These are phyloP conservation scores for Brasenia schreberi DNA, from an alignment of 164 flowering plant genomes.

Conservation along the genomic window DNA sequence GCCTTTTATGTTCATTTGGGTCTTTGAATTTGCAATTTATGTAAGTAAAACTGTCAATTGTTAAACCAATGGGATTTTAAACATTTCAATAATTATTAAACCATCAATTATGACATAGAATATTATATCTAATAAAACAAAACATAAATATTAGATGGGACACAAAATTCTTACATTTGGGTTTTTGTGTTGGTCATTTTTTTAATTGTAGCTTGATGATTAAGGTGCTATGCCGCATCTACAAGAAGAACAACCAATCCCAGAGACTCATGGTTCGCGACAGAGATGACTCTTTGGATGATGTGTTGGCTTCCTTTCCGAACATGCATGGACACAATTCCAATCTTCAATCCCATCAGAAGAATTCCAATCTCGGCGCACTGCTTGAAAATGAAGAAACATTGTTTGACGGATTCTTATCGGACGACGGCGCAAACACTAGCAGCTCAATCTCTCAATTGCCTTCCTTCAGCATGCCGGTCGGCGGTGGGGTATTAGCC, in stretches of 20 bases:
- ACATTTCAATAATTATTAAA: too few species aligned
- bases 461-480: constrained; percentile 7
- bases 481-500: background rate
- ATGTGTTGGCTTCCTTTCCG: constrained; percentile 26
- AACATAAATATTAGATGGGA: too few species aligned
- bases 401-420: constrained; percentile 28
- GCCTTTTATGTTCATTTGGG: too few species aligned
- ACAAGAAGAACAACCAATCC: constrained; percentile 63
- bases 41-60: too few species aligned
- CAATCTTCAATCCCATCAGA: constrained; percentile 6
- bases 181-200: too few species aligned
- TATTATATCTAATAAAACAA: too few species aligned
- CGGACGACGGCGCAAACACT: constrained; percentile 10
- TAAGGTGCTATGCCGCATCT: constrained; percentile 95
- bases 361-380: constrained; percentile 4
- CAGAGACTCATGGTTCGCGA: constrained; percentile 43
- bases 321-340: constrained; percentile 5
- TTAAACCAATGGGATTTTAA: too few species aligned
- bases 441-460: constrained; percentile 15
- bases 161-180: too few species aligned
- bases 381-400: constrained; percentile 22
- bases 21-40: too few species aligned
- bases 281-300: constrained; percentile 45
- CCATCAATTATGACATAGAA: too few species aligned
- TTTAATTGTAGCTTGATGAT: constrained; percentile 59